Conservation (phyloP, 1,284 basidiomycete species). For the Cutaneotrichosporon cutaneum region DNA sequence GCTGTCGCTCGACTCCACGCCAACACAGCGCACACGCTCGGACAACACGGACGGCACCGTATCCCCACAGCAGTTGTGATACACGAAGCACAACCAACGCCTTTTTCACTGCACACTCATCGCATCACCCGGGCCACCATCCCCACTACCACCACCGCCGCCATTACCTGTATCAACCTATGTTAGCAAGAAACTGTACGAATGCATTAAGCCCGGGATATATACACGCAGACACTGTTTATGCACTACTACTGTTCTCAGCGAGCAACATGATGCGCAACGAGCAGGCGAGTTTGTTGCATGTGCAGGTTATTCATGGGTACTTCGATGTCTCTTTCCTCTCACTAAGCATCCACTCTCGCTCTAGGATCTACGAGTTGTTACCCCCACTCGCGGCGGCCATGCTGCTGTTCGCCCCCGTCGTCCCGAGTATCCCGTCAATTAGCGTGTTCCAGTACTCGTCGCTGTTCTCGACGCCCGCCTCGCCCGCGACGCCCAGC, state of each 20-base stretch:
- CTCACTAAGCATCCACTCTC: background rate
- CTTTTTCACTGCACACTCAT: background rate
- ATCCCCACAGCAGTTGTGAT: constrained; percentile 5
- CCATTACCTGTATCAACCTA: background rate
- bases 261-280: no score
- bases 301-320: background rate
- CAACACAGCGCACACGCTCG: background rate
- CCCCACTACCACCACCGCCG: no score
- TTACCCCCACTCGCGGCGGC: constrained; percentile 3
- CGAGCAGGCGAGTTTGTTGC: background rate
- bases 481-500: constrained; percentile 13
- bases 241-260: background rate
- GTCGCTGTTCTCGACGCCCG: constrained; percentile 41
- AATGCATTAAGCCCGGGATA: background rate
- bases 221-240: background rate
- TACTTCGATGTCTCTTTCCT: background rate
- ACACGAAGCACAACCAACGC: background rate
- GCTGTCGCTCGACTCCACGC: background rate
- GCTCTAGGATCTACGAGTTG: constrained; percentile 1
- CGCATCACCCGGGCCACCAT: background rate
- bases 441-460: constrained; percentile 54
- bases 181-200: background rate
- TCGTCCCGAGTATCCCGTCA: constrained; percentile 32
- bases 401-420: constrained; percentile 10
- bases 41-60: background rate